Evolutionary conservation across 2,329 filamentous ascomycete species (phyloP).

Genomic region (Chrysoporthe puriensis): DNA sequence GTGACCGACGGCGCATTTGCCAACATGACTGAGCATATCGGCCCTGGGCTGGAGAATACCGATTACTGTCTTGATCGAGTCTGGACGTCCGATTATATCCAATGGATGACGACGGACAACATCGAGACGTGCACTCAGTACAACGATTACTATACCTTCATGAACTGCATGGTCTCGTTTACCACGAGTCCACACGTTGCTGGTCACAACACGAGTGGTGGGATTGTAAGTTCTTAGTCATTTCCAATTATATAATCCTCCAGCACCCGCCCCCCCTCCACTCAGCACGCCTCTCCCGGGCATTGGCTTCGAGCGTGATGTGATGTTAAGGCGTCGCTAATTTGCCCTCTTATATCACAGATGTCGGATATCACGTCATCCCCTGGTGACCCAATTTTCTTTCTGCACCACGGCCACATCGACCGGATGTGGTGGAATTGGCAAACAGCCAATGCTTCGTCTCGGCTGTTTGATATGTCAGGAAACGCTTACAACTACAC

Average conservation of each 20-base stretch:
- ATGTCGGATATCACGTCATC: slow-evolving; percentile 7
- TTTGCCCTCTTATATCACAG: neutral
- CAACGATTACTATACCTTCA: neutral
- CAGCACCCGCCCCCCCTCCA: neutral
- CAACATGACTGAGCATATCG: slow-evolving; percentile 31
- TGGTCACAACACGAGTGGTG: neutral
- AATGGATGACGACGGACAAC: slow-evolving; percentile 25
- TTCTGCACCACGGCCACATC: slow-evolving; percentile 39
- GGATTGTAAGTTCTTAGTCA: neutral
- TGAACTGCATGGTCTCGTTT: neutral
- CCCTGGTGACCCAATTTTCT: slow-evolving; percentile 39
- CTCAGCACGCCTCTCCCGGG: neutral
- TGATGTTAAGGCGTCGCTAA: neutral
- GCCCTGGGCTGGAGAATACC: slow-evolving; percentile 30
- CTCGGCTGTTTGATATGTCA: slow-evolving; percentile 9
- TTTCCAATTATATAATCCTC: neutral
- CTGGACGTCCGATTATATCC: slow-evolving; percentile 10
- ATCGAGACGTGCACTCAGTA: neutral
- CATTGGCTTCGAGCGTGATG: neutral
- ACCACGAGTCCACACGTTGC: neutral
- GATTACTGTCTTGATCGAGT: slow-evolving; percentile 14
- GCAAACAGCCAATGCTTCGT: slow-evolving; percentile 23
- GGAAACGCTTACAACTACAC: slow-evolving; percentile 19
- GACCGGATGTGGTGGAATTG: slow-evolving; percentile 33
- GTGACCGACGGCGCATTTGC: slow-evolving; percentile 34